Percentiles rank a stretch among this genome's conserved stretches.
These are phyloP conservation scores for Uronychia setigera DNA, from an alignment of 73 alveolate genomes.

Conservation along the genomic window DNA sequence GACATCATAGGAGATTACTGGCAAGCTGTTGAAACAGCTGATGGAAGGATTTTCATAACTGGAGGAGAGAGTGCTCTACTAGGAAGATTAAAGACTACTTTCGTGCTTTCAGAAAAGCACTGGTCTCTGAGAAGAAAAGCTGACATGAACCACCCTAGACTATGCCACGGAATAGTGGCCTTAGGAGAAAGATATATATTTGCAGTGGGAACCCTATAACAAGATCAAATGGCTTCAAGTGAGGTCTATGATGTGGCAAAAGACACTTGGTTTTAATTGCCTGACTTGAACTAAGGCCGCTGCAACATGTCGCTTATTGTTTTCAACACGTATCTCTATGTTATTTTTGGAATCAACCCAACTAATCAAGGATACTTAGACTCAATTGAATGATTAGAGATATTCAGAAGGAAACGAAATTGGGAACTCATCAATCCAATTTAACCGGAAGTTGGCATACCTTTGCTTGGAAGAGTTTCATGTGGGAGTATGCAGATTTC, in stretches of 20 bases:
- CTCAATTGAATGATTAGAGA: neutral
- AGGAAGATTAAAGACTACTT: neutral
- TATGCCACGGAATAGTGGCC: neutral
- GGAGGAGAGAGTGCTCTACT: neutral
- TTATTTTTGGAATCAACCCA: neutral
- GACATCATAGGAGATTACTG: neutral
- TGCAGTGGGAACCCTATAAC: neutral
- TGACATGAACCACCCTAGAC: neutral
- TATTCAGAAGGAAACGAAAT: neutral
- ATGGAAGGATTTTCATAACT: neutral
- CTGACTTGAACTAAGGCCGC: conserved; percentile 3
- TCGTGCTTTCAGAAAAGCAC: neutral
- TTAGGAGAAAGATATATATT: neutral
- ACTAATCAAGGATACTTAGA: neutral
- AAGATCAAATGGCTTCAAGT: neutral
- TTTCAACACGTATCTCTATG: neutral
- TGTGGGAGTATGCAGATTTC: neutral
- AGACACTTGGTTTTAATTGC: neutral
- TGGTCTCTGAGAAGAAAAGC: neutral
- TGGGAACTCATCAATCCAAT: neutral
- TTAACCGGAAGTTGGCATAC: neutral
- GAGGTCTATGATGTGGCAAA: neutral
- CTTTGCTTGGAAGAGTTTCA: neutral
- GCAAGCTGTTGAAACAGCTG: neutral
- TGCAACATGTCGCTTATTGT: neutral